phyloP scores from a whole-genome alignment of 768 basidiomycete species.

The Trametes sanguinea region DNA sequence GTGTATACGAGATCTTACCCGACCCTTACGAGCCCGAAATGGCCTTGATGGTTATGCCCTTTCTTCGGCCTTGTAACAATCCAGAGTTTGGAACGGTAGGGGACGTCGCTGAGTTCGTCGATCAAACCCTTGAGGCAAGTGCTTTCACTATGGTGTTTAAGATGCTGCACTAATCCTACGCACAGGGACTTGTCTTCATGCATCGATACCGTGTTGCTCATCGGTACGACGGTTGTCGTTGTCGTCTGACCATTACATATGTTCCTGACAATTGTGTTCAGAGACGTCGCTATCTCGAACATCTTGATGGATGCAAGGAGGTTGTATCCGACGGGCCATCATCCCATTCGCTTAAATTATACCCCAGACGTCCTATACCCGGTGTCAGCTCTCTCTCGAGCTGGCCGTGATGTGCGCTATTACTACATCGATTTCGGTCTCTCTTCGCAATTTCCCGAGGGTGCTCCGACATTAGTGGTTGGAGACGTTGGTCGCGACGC shows the following conservation, averaged over 20 bases:
- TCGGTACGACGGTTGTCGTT: neutral
- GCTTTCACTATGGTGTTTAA: too few species aligned
- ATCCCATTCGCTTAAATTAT: neutral
- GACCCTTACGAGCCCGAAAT: constrained; percentile 18
- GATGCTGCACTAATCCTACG: too few species aligned
- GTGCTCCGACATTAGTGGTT: neutral
- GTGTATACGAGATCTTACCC: constrained; percentile 22
- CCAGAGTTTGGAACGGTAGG: neutral
- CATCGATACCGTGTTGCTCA: neutral
- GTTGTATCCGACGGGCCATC: neutral
- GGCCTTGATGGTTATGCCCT: constrained; percentile 27
- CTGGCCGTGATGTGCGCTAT: neutral
- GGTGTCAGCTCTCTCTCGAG: neutral
- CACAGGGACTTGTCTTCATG: neutral
- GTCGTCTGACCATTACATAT: too few species aligned
- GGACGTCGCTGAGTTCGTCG: neutral
- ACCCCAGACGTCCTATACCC: neutral
- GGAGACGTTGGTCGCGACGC: neutral
- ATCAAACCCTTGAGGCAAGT: neutral
- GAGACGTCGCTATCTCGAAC: neutral
- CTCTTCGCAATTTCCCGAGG: neutral
- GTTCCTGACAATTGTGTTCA: too few species aligned
- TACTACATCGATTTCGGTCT: neutral
- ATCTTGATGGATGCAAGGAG: neutral
- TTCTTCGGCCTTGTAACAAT: neutral